Conservation (phyloP, 164 flowering plant genomes). For the Liquidambar formosana region DNA sequence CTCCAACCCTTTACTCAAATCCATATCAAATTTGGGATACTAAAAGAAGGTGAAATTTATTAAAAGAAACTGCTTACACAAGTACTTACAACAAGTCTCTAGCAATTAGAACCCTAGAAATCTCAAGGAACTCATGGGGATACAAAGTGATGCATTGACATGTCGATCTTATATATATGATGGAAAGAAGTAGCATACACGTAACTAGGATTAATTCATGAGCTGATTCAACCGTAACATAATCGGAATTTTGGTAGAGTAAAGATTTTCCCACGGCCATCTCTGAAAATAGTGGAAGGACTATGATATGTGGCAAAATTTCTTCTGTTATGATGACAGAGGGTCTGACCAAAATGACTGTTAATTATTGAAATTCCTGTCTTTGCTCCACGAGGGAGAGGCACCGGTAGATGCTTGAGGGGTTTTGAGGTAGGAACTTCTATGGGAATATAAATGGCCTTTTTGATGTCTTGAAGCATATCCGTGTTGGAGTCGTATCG, state of each 20-base stretch:
- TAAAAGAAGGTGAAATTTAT: no score
- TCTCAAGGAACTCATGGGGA: no score
- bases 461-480: slow-evolving; percentile 32
- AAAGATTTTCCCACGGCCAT: background rate
- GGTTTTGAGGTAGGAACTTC: background rate
- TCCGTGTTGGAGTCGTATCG: slow-evolving; percentile 30
- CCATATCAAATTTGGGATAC: no score
- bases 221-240: background rate
- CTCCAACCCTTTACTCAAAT: no score
- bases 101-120: no score
- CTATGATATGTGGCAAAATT: background rate
- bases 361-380: background rate
- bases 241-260: background rate
- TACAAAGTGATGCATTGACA: no score
- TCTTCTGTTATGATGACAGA: background rate
- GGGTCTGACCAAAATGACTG: background rate
- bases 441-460: slow-evolving; percentile 37
- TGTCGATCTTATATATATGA: no score
- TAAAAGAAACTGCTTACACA: no score
- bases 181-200: no score
- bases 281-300: background rate
- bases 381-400: background rate
- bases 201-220: background rate
- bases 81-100: no score
- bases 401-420: background rate